Conservation (phyloP, 176 grass and related monocot species). For the Guadua angustifolia region DNA sequence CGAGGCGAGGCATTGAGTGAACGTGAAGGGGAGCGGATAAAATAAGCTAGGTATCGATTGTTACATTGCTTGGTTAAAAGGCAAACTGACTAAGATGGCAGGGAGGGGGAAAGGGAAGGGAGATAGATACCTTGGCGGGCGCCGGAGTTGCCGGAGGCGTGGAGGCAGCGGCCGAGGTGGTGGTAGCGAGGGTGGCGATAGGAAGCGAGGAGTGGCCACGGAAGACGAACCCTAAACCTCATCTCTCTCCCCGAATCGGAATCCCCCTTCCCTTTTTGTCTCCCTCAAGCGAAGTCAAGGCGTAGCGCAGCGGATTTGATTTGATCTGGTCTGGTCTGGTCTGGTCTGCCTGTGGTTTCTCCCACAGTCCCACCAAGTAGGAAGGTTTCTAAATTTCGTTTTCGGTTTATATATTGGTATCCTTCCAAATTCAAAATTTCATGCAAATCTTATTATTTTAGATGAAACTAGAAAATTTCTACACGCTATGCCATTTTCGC, state of each 20-base stretch:
- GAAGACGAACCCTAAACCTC: constrained; percentile 60
- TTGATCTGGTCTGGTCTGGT: too few relatives aligned
- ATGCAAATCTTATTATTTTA: too few relatives aligned
- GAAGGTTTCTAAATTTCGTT: too few relatives aligned
- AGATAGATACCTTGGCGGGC: constrained; percentile 46
- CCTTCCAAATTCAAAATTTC: too few relatives aligned
- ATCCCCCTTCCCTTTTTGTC: too few relatives aligned
- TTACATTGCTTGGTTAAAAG: background rate
- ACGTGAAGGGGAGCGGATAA: background rate
- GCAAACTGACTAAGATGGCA: background rate
- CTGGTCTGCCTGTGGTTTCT: too few relatives aligned
- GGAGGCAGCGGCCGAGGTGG: constrained; percentile 26
- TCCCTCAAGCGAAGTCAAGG: too few relatives aligned
- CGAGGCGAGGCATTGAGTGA: background rate
- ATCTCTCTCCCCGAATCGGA: background rate
- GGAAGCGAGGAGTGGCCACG: constrained; percentile 40
- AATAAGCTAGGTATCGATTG: background rate
- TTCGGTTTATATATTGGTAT: too few relatives aligned
- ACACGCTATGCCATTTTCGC: too few relatives aligned
- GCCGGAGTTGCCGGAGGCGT: constrained; percentile 35
- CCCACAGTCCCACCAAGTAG: too few relatives aligned
- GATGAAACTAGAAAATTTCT: too few relatives aligned
- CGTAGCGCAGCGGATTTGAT: too few relatives aligned
- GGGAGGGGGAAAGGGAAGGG: background rate
- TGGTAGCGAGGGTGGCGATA: background rate